Evolutionary conservation across 148 eudicot species (phyloP).

Genomic region (Camellia granthamiana): DNA sequence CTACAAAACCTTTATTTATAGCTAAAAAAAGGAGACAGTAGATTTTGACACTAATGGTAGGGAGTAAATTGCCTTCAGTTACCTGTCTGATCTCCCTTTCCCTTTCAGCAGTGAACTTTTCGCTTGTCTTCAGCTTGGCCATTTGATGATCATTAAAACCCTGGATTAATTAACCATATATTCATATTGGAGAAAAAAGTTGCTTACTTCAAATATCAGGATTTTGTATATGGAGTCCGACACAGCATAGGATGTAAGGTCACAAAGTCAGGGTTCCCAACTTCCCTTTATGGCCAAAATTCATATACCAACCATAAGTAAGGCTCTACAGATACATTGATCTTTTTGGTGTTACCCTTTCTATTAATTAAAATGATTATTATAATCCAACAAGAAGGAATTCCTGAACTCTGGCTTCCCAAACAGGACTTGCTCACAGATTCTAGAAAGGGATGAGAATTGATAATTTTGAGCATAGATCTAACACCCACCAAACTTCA

Average conservation of each 20-base stretch:
- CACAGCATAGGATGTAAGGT: not conserved
- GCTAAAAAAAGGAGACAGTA: not conserved
- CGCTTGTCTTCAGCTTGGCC: conserved; percentile 54
- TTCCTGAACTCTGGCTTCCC: not conserved
- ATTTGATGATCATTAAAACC: conserved; percentile 48
- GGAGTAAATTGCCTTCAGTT: not conserved
- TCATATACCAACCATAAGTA: conserved; percentile 4
- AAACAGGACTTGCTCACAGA: not conserved
- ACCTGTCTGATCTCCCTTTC: conserved; percentile 85
- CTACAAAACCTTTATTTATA: conserved; percentile 17
- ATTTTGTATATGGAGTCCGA: not conserved
- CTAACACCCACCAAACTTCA: too few species aligned
- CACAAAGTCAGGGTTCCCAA: not conserved
- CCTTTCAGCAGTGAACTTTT: conserved; percentile 73
- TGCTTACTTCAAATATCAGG: not conserved
- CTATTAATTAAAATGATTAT: not conserved
- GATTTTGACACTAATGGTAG: not conserved
- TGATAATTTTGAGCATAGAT: too few species aligned
- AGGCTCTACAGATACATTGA: not conserved
- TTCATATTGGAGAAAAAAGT: not conserved
- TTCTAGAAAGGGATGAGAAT: too few species aligned
- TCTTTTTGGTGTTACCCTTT: too few species aligned
- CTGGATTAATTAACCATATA: conserved; percentile 23
- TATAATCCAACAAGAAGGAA: not conserved
- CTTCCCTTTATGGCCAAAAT: not conserved